Conservation (phyloP, 768 basidiomycete species). For the Cystobasidium onofrii region DNA sequence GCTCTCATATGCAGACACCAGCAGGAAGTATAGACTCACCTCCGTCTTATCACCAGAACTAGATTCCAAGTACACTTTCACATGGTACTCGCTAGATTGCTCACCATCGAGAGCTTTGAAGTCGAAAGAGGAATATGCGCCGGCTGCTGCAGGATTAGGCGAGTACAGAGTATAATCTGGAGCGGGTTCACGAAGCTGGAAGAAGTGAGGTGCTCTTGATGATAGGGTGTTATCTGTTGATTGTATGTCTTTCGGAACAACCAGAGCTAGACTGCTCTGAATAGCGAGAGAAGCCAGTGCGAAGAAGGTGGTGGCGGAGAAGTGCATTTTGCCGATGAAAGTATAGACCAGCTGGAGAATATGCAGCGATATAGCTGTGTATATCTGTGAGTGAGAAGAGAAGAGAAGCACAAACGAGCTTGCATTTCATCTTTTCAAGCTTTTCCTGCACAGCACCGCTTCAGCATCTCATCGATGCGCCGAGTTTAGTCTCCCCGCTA, state of each 20-base stretch:
- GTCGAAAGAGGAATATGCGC: background rate
- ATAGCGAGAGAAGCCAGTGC: conserved; percentile 10
- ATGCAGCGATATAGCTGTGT: background rate
- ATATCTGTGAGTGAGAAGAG: background rate
- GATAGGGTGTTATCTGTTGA: background rate
- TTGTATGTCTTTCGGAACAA: background rate
- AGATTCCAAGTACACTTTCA: background rate
- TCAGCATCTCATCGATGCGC: conserved; percentile 39
- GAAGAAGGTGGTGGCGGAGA: background rate
- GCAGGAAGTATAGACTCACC: background rate
- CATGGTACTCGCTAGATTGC: conserved; percentile 11
- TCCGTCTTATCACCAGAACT: background rate
- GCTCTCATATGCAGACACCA: no score
- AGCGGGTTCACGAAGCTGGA: background rate
- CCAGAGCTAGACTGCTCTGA: background rate
- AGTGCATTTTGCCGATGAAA: background rate
- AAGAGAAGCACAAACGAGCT: background rate
- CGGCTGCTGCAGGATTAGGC: background rate
- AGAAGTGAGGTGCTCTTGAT: background rate
- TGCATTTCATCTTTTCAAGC: no score
- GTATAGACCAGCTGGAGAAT: background rate
- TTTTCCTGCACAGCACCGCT: background rate
- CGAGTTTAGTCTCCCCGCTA: background rate
- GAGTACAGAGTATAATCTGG: background rate
- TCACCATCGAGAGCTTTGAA: conserved; percentile 13